A percentile compares a stretch with the other conserved stretches of the same genome.
Evolutionary conservation across 2,329 filamentous ascomycete genomes (phyloP).

Genomic region (Ceratocystis eucalypticola): DNA sequence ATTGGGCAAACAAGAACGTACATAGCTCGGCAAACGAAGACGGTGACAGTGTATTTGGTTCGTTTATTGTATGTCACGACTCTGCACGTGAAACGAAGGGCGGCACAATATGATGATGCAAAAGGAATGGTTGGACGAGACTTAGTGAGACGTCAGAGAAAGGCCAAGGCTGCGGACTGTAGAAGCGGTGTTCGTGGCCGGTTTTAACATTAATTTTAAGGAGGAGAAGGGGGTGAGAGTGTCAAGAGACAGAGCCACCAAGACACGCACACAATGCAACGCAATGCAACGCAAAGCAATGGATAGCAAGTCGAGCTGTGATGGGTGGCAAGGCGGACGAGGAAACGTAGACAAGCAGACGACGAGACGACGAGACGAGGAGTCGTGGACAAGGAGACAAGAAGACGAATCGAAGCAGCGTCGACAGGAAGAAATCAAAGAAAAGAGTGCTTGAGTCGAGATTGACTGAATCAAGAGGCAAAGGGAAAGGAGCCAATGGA

Average conservation of each 20-base stretch:
- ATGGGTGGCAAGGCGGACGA: too few species aligned
- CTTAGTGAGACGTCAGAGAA: neutral
- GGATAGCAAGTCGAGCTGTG: too few species aligned
- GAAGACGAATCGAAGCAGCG: too few species aligned
- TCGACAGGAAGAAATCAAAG: too few species aligned
- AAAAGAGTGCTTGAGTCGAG: too few species aligned
- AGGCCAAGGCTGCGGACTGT: neutral
- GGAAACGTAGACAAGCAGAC: too few species aligned
- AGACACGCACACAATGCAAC: too few species aligned
- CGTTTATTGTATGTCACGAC: neutral
- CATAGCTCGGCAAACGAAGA: neutral
- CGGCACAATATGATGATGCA: neutral
- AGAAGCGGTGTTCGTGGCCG: too few species aligned
- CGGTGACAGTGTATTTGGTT: neutral
- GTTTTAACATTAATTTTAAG: neutral
- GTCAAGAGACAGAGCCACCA: neutral
- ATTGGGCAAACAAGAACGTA: neutral
- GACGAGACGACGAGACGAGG: too few species aligned
- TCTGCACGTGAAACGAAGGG: neutral
- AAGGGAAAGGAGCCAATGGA: neutral
- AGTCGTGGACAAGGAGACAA: too few species aligned
- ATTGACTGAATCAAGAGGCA: neutral
- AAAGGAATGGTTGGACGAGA: neutral
- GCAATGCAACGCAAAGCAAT: too few species aligned
- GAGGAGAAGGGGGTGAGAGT: neutral